Percentiles rank a stretch among this genome's conserved stretches.
Conservation (phyloP, 2,329 filamentous ascomycete genomes). For the Teratosphaeria pseudoeucalypti region DNA sequence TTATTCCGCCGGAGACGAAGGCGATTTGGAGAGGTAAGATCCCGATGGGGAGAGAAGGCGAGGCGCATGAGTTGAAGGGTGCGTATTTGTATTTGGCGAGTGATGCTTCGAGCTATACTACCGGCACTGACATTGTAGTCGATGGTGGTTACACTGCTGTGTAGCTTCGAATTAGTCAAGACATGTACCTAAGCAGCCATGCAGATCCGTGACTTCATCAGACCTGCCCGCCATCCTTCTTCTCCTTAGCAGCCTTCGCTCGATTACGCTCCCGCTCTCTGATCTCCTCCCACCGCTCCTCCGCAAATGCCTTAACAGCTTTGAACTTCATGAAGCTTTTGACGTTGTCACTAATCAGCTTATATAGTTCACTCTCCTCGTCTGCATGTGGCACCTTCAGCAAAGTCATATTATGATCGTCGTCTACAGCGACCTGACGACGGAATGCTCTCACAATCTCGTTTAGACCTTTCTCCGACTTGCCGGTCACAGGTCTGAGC, state of each 20-base stretch:
- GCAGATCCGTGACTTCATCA: neutral
- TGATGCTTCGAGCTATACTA: slow-evolving; percentile 75
- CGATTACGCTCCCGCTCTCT: slow-evolving; percentile 11
- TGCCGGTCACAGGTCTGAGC: slow-evolving; percentile 8
- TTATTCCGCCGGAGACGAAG: slow-evolving; percentile 56
- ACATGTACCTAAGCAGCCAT: too few species aligned
- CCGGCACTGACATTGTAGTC: slow-evolving; percentile 54
- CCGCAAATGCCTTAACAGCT: slow-evolving; percentile 12
- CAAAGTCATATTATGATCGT: slow-evolving; percentile 3
- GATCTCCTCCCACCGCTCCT: slow-evolving; percentile 17
- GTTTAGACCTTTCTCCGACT: slow-evolving; percentile 11
- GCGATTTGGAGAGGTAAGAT: slow-evolving; percentile 67
- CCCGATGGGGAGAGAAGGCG: slow-evolving; percentile 67
- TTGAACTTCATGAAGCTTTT: neutral
- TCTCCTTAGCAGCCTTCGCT: slow-evolving; percentile 1
- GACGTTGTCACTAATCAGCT: slow-evolving; percentile 9
- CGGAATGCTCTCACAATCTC: slow-evolving; percentile 22
- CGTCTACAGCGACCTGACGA: slow-evolving; percentile 12
- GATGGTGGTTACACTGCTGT: slow-evolving; percentile 56
- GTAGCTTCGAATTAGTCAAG: neutral
- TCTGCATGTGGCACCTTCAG: slow-evolving; percentile 9
- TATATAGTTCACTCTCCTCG: slow-evolving; percentile 13
- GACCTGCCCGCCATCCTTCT: neutral
- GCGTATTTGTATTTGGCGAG: slow-evolving; percentile 72
- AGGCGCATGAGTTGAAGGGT: slow-evolving; percentile 67